Conservation (phyloP, 176 grass and related monocot genomes). For the Phyllostachys edulis region DNA sequence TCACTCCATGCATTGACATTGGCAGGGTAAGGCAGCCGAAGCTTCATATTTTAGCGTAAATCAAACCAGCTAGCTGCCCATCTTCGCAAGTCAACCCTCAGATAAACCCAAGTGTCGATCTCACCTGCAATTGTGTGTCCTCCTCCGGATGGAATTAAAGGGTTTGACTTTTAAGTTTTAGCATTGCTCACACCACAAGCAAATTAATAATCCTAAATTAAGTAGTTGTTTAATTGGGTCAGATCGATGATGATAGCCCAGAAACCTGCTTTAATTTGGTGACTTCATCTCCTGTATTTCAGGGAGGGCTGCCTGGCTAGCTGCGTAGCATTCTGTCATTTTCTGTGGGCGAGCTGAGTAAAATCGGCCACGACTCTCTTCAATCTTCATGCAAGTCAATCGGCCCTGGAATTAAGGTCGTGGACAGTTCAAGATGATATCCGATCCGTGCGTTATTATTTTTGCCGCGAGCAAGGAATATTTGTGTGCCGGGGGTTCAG, state of each 20-base stretch:
- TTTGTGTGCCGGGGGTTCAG: too few species aligned
- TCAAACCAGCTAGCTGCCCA: not conserved
- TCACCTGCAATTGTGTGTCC: not conserved
- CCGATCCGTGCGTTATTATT: too few species aligned
- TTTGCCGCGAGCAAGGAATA: too few species aligned
- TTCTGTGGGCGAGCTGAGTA: not conserved
- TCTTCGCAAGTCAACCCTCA: conserved; percentile 9
- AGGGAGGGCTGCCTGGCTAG: not conserved
- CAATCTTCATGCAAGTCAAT: too few species aligned
- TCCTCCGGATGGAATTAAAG: not conserved
- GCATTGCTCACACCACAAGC: not conserved
- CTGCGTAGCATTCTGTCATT: not conserved
- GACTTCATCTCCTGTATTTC: conserved; percentile 22
- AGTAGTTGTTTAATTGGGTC: not conserved
- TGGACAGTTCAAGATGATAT: too few species aligned
- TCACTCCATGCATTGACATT: conserved; percentile 14
- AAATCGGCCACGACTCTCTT: not conserved
- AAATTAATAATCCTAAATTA: not conserved
- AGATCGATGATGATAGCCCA: not conserved
- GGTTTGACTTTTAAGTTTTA: conserved; percentile 1
- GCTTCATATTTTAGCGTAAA: not conserved
- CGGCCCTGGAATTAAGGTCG: too few species aligned
- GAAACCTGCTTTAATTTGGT: not conserved
- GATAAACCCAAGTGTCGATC: conserved; percentile 11
- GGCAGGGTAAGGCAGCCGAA: not conserved